These are phyloP conservation scores for Penicillium steckii DNA, from an alignment of 495 filamentous ascomycete species.

Conservation along the genomic window DNA sequence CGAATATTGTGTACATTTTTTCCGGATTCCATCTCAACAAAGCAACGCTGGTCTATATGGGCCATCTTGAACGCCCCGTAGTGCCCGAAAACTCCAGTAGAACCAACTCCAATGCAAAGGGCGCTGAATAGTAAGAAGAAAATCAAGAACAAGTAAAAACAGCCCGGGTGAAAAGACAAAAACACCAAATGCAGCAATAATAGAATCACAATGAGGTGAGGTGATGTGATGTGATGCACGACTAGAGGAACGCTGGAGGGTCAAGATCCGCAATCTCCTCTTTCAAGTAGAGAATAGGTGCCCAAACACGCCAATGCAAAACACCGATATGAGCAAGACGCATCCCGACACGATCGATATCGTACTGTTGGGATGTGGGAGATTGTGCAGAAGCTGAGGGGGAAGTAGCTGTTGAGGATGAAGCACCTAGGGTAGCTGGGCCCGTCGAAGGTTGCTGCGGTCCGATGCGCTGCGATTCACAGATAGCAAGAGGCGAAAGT, in stretches of 20 bases:
- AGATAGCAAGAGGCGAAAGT: slow-evolving; percentile 45
- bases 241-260: slow-evolving; percentile 12
- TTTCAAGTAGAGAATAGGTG: slow-evolving; percentile 60
- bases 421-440: neutral
- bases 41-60: slow-evolving; percentile 4
- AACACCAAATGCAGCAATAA: slow-evolving; percentile 4
- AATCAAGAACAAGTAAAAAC: neutral
- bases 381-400: slow-evolving; percentile 13
- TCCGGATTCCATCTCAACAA: neutral
- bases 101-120: slow-evolving; percentile 5
- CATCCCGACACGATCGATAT: slow-evolving; percentile 65
- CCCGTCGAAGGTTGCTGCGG: slow-evolving; percentile 15
- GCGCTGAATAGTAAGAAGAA: slow-evolving; percentile 3
- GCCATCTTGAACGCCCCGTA: slow-evolving; percentile 1
- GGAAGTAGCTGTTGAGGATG: neutral
- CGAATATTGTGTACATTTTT: neutral
- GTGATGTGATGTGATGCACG: neutral
- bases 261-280: slow-evolving; percentile 32
- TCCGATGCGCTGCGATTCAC: slow-evolving; percentile 42
- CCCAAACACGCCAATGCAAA: slow-evolving; percentile 88
- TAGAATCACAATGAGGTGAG: no score
- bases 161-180: slow-evolving; percentile 7
- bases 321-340: slow-evolving; percentile 76
- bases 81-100: slow-evolving; percentile 6
- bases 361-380: slow-evolving; percentile 36